Conservation (phyloP, 805 yeast genomes). For the Henningerozyma blattae region DNA sequence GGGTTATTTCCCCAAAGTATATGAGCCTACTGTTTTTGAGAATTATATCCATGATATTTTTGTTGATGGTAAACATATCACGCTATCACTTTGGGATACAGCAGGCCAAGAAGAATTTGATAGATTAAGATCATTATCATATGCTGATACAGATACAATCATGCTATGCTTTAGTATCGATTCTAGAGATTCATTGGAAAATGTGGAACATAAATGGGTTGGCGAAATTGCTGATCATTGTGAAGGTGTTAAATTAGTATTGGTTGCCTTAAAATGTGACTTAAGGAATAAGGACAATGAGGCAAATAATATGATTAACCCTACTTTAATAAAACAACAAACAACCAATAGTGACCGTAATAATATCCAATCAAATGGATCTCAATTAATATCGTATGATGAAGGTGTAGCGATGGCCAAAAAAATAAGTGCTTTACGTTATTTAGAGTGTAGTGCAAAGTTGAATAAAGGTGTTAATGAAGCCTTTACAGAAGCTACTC, state of each 20-base stretch:
- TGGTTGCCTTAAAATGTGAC: slow-evolving; percentile 93
- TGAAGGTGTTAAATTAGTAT: slow-evolving; percentile 86
- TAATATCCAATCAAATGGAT: slow-evolving; percentile 25
- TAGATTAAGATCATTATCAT: slow-evolving; percentile 80
- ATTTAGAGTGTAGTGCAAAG: slow-evolving; percentile 94
- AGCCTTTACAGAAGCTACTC: slow-evolving; percentile 96
- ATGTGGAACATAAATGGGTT: slow-evolving; percentile 93
- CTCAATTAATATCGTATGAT: slow-evolving; percentile 67
- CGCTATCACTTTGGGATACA: slow-evolving; percentile 92
- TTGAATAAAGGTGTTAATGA: slow-evolving; percentile 97
- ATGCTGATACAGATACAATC: slow-evolving; percentile 92
- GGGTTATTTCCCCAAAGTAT: slow-evolving; percentile 96
- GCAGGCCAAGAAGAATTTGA: slow-evolving; percentile 99
- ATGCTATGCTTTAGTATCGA: slow-evolving; percentile 94
- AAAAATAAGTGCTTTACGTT: slow-evolving; percentile 84
- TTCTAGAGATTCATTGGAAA: slow-evolving; percentile 85
- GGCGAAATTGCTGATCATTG: slow-evolving; percentile 96
- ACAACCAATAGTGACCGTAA: no score
- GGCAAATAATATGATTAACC: slow-evolving; percentile 20
- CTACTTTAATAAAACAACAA: slow-evolving; percentile 19
- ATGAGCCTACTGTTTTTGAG: slow-evolving; percentile 96
- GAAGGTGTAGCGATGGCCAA: slow-evolving; percentile 92
- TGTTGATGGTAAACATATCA: slow-evolving; percentile 87
- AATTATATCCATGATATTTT: slow-evolving; percentile 95
- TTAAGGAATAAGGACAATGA: slow-evolving; percentile 60